Conservation (phyloP, 2,329 filamentous ascomycete species). For the Aspergillus tanneri region DNA sequence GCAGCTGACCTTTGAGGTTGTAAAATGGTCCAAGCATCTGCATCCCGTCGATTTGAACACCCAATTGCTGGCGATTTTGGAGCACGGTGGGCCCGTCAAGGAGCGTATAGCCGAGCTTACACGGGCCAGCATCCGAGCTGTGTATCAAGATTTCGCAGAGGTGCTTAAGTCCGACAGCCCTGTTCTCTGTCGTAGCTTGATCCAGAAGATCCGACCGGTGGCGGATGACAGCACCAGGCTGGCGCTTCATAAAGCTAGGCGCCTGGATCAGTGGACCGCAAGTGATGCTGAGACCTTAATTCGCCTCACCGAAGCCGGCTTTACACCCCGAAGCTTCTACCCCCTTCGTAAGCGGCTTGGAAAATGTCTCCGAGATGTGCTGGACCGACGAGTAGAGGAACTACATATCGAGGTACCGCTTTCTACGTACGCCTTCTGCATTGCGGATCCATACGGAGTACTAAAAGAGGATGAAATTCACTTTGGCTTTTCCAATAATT, state of each 20-base stretch:
- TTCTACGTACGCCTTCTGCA: constrained; percentile 56
- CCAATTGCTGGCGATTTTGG: constrained; percentile 56
- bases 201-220: constrained; percentile 34
- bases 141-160: constrained; percentile 37
- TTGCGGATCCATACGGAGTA: constrained; percentile 56
- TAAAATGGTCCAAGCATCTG: constrained; percentile 48
- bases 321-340: constrained; percentile 43
- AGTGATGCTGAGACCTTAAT: constrained; percentile 38
- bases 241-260: constrained; percentile 23
- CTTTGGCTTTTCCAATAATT: constrained; percentile 53
- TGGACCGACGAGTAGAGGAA: constrained; percentile 46
- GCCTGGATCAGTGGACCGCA: constrained; percentile 38
- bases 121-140: constrained; percentile 34
- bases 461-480: constrained; percentile 57
- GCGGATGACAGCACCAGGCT: constrained; percentile 23
- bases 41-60: constrained; percentile 51
- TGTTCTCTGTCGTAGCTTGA: constrained; percentile 37
- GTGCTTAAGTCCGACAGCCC: constrained; percentile 37
- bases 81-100: constrained; percentile 50
- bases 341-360: constrained; percentile 44
- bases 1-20: constrained; percentile 58
- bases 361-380: constrained; percentile 40
- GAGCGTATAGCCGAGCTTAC: constrained; percentile 46
- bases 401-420: constrained; percentile 50
- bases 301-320: constrained; percentile 47